Evolutionary conservation across 164 flowering plant genomes (phyloP), one percentile per base, ranked within the genome.

Genomic region (Aristolochia contorta): DNA sequence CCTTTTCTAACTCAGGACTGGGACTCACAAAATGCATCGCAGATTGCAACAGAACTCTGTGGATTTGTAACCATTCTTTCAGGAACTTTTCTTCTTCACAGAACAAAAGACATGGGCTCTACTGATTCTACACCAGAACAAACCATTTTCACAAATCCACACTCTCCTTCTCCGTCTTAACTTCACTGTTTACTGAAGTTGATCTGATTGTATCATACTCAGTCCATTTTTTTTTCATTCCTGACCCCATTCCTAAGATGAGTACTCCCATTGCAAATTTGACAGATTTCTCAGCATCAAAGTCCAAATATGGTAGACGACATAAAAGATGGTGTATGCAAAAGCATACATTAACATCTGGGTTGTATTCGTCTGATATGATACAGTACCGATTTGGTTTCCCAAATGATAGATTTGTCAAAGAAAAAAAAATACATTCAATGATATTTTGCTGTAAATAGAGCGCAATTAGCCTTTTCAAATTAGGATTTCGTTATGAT

Each of bases 11-110:
- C 69, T 60, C 82, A 87, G 95, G 85, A 87, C 45, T 84, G 89
- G 95, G 84, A 77, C 60, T 53, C 81, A 24, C 91, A 84, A 70
- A 75, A 73, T 64, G 87, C 80, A 47, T 75, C 90, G 27, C 87
- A 87, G 33, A 87, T 87, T 33, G 85, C 60, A 13, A 79, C 87
- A 0, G 83, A 83, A 72, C 16, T 87, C 55, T 81, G 90, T 52
- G 95, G 95, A 19, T 87, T 87, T 59, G 76, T 87, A 23, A 84
- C 91, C 22, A 87, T 87, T 63, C 72, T 87, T 18, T 72, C 85
- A 0, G 95, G 95, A n/a, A 83, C 88, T 5, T 87, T 87, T 63
- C 85, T 87, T 59, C 94, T 87, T 37, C 94, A 87, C 78, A 84
- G 73, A 59, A 87, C 89, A 14, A 83, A 73, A 54, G 89, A 87